Conservation (phyloP, 1,284 basidiomycete species). For the Trichosporon ovoides region DNA sequence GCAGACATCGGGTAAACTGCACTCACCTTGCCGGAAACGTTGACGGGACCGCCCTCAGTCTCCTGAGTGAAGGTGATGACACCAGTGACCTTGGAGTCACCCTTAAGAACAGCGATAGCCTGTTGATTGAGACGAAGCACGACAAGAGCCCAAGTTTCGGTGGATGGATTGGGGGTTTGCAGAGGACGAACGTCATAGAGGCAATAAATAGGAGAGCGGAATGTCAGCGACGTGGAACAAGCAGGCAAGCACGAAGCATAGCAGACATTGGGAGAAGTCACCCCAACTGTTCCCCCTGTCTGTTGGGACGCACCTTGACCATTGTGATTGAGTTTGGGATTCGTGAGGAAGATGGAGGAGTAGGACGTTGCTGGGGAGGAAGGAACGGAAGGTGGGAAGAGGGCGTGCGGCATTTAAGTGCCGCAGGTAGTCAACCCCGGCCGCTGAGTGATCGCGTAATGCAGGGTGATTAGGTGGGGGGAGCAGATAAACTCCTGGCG, state of each 20-base stretch:
- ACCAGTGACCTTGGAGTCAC: conserved; percentile 59
- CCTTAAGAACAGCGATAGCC: conserved; percentile 65
- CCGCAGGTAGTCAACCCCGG: neutral
- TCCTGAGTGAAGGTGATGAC: conserved; percentile 63
- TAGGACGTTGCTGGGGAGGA: conserved; percentile 1
- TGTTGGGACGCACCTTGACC: conserved; percentile 35
- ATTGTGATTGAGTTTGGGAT: conserved; percentile 22
- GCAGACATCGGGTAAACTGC: neutral
- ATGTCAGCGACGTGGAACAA: conserved; percentile 1
- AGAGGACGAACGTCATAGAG: neutral
- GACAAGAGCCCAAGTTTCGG: neutral
- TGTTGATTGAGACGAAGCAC: conserved; percentile 28
- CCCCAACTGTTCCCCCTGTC: neutral
- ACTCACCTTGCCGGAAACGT: conserved; percentile 56
- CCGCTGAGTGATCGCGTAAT: conserved; percentile 5
- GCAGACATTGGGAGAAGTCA: neutral
- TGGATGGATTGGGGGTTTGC: conserved; percentile 5
- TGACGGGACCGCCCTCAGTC: conserved; percentile 55
- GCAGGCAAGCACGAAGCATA: neutral
- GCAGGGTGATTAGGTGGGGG: neutral
- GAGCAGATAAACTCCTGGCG: neutral
- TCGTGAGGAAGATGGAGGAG: neutral
- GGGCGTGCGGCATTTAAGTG: conserved; percentile 3
- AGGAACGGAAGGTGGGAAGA: conserved; percentile 4
- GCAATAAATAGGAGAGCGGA: neutral